These are phyloP conservation scores for Diaporthe velutina DNA, from an alignment of 2,329 filamentous ascomycete species.

Conservation along the genomic window DNA sequence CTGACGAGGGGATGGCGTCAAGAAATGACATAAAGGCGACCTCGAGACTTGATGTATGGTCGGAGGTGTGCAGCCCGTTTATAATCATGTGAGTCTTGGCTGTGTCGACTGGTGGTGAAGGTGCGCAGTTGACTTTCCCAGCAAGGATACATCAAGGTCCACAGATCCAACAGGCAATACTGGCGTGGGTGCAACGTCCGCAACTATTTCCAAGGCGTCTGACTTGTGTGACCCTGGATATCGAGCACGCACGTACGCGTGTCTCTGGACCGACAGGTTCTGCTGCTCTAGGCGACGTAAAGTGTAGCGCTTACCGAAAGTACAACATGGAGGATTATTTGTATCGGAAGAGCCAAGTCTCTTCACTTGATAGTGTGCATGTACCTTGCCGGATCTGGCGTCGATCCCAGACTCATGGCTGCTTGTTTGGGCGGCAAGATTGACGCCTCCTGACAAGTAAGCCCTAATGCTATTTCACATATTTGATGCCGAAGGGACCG, in stretches of 20 bases:
- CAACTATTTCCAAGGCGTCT: background rate
- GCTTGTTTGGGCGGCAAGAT: background rate
- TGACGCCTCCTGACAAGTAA: background rate
- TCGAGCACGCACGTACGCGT: background rate
- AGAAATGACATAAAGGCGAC: background rate
- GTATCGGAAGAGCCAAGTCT: background rate
- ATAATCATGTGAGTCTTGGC: background rate
- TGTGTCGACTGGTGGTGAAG: background rate
- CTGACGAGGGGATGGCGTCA: background rate
- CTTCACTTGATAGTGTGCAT: background rate
- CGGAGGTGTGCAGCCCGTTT: background rate
- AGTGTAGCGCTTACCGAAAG: background rate
- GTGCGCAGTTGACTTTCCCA: background rate
- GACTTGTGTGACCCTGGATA: background rate
- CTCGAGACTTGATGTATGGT: background rate
- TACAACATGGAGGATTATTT: background rate
- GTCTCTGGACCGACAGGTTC: too few relatives aligned
- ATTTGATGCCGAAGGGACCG: background rate
- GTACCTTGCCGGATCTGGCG: background rate
- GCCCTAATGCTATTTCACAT: background rate
- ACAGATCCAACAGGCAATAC: background rate
- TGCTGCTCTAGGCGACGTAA: background rate
- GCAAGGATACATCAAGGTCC: background rate
- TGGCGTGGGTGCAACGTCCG: background rate
- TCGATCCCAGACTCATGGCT: background rate